Conservation (phyloP, 2,329 filamentous ascomycete species). For the Alternaria sp. region DNA sequence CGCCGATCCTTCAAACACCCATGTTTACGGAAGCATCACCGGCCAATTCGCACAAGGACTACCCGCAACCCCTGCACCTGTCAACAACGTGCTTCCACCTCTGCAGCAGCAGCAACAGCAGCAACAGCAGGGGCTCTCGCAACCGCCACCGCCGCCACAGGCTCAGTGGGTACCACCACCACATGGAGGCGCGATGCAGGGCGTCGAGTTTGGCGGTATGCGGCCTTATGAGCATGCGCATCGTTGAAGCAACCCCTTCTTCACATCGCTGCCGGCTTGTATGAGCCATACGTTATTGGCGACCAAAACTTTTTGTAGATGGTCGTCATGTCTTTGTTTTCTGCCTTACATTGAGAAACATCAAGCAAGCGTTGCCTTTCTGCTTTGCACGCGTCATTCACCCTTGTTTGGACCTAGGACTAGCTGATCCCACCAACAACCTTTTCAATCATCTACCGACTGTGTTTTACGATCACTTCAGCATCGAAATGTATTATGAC, state of each 20-base stretch:
- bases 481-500: constrained; percentile 12
- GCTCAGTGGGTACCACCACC: constrained; percentile 48
- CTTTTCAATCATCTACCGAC: constrained; percentile 9
- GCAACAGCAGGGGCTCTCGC: constrained; percentile 16
- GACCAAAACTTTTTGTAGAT: not conserved
- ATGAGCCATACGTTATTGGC: not conserved
- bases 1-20: constrained; percentile 56
- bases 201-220: constrained; percentile 57
- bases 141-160: constrained; percentile 44
- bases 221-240: constrained; percentile 50
- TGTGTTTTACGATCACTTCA: constrained; percentile 15
- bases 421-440: constrained; percentile 6
- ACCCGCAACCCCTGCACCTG: constrained; percentile 38
- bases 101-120: constrained; percentile 50
- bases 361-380: constrained; percentile 5
- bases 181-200: constrained; percentile 55
- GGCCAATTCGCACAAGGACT: constrained; percentile 54
- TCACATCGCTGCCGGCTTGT: not conserved
- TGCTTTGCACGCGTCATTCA: not conserved
- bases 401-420: constrained; percentile 3
- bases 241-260: constrained; percentile 16
- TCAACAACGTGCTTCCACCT: constrained; percentile 49
- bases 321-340: not conserved
- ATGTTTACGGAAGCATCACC: constrained; percentile 60
- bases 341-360: constrained; percentile 2